A percentile compares a stretch with the other conserved stretches of the same genome.
Evolutionary conservation across 2,329 filamentous ascomycete species (phyloP).

Genomic region (Aspergillus ochraceus): DNA sequence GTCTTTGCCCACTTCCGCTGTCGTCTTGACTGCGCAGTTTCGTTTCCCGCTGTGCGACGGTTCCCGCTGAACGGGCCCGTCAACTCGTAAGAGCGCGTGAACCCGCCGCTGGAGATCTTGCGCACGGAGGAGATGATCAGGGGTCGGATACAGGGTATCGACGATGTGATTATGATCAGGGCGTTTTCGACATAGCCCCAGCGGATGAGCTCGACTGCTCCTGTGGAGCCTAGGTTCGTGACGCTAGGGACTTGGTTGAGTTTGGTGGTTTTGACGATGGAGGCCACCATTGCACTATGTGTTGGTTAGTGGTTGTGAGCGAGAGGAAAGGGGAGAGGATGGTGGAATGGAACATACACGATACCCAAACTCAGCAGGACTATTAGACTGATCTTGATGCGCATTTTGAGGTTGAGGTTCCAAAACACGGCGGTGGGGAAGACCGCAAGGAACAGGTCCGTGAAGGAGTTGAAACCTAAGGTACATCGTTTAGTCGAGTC

Average conservation of each 20-base stretch:
- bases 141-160: conserved; percentile 31
- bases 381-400: conserved; percentile 31
- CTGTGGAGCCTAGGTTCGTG: conserved; percentile 26
- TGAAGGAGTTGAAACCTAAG: conserved; percentile 28
- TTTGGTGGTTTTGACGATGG: conserved; percentile 33
- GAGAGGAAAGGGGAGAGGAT: too few species aligned
- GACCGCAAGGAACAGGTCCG: conserved; percentile 30
- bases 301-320: background rate
- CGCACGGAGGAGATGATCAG: conserved; percentile 31
- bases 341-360: conserved; percentile 20
- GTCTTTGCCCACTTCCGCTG: conserved; percentile 15
- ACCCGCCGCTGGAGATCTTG: conserved; percentile 27
- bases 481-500: background rate
- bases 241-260: conserved; percentile 25
- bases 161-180: conserved; percentile 33
- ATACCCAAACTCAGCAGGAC: conserved; percentile 28
- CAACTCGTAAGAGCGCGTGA: conserved; percentile 30
- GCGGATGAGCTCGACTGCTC: conserved; percentile 26
- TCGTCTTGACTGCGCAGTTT: conserved; percentile 16
- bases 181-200: conserved; percentile 32
- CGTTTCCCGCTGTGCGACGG: conserved; percentile 16
- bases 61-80: conserved; percentile 23
- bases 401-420: conserved; percentile 29
- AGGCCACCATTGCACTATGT: conserved; percentile 30
- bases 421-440: conserved; percentile 32